Evolutionary conservation across 805 yeast genomes (phyloP).

Genomic region (Clavispora vitiphila): DNA sequence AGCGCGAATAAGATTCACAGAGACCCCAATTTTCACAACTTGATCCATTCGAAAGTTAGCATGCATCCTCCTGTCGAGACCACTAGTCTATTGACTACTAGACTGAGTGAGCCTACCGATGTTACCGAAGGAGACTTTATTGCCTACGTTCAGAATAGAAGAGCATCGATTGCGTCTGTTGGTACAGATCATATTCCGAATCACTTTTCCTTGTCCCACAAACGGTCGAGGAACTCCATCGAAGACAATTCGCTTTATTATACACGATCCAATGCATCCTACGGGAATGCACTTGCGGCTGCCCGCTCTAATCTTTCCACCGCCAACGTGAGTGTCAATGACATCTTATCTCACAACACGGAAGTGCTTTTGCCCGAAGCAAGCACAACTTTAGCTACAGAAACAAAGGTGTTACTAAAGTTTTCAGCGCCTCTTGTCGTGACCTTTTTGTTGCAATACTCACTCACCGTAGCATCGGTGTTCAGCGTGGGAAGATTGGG

Average conservation of each 20-base stretch:
- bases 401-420: constrained; percentile 31
- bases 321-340: constrained; percentile 8
- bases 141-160: constrained; percentile 33
- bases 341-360: constrained; percentile 22
- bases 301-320: constrained; percentile 8
- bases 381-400: constrained; percentile 36
- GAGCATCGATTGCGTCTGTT: constrained; percentile 33
- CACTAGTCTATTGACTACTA: neutral
- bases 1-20: too few relatives aligned
- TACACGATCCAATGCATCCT: constrained; percentile 7
- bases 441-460: constrained; percentile 67
- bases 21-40: too few relatives aligned
- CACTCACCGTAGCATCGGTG: constrained; percentile 70
- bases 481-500: constrained; percentile 76
- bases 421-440: constrained; percentile 56
- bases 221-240: constrained; percentile 13
- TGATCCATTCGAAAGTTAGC: too few relatives aligned
- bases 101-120: constrained; percentile 1
- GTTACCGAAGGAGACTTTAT: constrained; percentile 33
- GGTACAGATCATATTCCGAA: constrained; percentile 19
- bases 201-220: constrained; percentile 11
- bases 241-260: constrained; percentile 6
- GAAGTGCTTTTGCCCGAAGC: constrained; percentile 29
- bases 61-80: neutral
- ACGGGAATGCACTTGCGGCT: constrained; percentile 1